Evolutionary conservation across 2,329 filamentous ascomycete genomes (phyloP).

Genomic region (Claviceps pusilla): DNA sequence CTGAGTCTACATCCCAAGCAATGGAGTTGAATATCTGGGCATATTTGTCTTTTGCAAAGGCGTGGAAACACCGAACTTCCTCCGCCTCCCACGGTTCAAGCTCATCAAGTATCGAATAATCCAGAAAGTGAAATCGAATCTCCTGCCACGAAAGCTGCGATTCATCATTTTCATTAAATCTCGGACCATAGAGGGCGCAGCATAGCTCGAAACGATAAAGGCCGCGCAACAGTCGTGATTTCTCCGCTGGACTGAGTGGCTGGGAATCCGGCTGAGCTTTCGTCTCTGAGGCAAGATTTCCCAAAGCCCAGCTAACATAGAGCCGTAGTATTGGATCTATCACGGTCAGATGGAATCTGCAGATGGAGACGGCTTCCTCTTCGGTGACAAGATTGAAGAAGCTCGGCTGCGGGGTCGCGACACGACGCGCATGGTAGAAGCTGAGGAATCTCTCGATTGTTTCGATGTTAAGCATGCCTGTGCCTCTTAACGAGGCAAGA

Average conservation of each 20-base stretch:
- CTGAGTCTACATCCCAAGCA: background rate
- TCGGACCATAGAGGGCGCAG: conserved; percentile 4
- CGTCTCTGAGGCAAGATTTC: background rate
- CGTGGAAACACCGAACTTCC: conserved; percentile 1
- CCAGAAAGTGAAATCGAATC: background rate
- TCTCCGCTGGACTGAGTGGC: conserved; percentile 1
- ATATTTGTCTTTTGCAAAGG: background rate
- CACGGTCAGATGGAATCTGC: background rate
- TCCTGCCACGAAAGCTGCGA: background rate
- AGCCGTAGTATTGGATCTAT: background rate
- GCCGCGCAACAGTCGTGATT: conserved; percentile 1
- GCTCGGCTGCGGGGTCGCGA: background rate
- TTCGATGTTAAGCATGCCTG: background rate
- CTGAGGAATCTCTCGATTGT: background rate
- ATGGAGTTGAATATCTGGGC: background rate
- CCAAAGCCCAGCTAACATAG: background rate
- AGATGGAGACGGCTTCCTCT: conserved; percentile 1
- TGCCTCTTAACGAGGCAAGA: too few relatives aligned
- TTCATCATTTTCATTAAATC: background rate
- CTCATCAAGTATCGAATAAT: background rate
- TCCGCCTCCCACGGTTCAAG: conserved; percentile 5
- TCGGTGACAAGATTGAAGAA: background rate
- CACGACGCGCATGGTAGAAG: background rate
- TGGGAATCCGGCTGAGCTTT: background rate
- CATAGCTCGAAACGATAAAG: conserved; percentile 7